Evolutionary conservation across 768 basidiomycete species (phyloP).

Genomic region (Pholiota conissans): DNA sequence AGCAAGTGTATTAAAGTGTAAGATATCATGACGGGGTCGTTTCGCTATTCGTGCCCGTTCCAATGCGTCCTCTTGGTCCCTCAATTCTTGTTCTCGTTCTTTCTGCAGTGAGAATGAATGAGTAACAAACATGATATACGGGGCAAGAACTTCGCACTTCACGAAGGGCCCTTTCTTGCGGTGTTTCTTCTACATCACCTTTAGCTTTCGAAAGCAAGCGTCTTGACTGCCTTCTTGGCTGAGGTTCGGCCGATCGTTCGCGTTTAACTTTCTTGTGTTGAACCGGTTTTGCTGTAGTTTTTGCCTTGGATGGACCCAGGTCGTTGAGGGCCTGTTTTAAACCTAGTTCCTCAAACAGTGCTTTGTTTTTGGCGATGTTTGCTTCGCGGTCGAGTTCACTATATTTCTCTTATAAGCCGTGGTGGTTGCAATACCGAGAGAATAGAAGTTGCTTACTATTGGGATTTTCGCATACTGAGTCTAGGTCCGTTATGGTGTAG

Average conservation of each 20-base stretch:
- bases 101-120: constrained; percentile 30
- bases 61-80: constrained; percentile 67
- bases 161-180: constrained; percentile 62
- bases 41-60: constrained; percentile 64
- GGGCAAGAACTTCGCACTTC: constrained; percentile 42
- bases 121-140: background rate
- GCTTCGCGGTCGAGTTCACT: constrained; percentile 75
- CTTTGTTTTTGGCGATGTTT: constrained; percentile 81
- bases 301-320: constrained; percentile 37
- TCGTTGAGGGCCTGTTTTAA: constrained; percentile 54
- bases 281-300: constrained; percentile 57
- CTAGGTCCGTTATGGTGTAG: too few species aligned
- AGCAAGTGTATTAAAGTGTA: constrained; percentile 57
- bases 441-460: constrained; percentile 41
- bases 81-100: constrained; percentile 47
- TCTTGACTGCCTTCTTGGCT: constrained; percentile 68
- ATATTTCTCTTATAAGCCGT: background rate
- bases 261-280: constrained; percentile 61
- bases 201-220: constrained; percentile 49
- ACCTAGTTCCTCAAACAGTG: constrained; percentile 70
- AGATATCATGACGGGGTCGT: constrained; percentile 64
- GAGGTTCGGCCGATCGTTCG: constrained; percentile 39
- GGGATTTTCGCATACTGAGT: constrained; percentile 44
- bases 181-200: constrained; percentile 63
- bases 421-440: too few species aligned